Conservation (phyloP, 2,329 filamentous ascomycete genomes). For the Stachybotrys echinatus region DNA sequence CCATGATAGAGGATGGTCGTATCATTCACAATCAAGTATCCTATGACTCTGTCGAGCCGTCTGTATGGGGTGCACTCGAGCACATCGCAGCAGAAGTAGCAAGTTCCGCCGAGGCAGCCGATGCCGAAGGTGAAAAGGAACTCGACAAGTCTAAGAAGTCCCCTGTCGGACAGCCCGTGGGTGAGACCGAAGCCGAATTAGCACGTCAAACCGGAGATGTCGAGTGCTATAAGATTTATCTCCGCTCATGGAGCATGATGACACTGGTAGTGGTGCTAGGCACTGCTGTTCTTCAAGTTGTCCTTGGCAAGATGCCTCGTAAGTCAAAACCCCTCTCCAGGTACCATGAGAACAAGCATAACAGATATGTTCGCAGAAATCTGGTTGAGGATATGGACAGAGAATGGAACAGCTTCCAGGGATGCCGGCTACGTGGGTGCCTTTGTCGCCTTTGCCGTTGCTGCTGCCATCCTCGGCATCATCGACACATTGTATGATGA, state of each 20-base stretch:
- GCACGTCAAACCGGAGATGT: slow-evolving; percentile 20
- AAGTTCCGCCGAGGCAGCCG: not conserved
- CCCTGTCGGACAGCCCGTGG: not conserved
- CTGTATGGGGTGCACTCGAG: slow-evolving; percentile 11
- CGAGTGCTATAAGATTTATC: slow-evolving; percentile 21
- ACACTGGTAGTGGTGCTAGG: slow-evolving; percentile 11
- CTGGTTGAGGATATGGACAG: slow-evolving; percentile 20
- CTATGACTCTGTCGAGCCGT: slow-evolving; percentile 11
- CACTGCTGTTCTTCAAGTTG: slow-evolving; percentile 7
- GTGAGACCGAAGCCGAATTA: slow-evolving; percentile 12
- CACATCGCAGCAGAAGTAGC: not conserved
- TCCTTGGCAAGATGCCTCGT: slow-evolving; percentile 17
- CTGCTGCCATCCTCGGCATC: slow-evolving; percentile 8
- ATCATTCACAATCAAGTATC: slow-evolving; percentile 16
- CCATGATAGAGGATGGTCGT: slow-evolving; percentile 14
- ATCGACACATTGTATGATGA: slow-evolving; percentile 5
- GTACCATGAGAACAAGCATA: accelerated
- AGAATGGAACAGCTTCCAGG: slow-evolving; percentile 12
- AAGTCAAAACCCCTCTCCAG: too few species aligned
- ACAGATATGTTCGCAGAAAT: slow-evolving; percentile 10
- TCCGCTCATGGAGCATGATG: slow-evolving; percentile 16
- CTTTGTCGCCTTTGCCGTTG: slow-evolving; percentile 14
- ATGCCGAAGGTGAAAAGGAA: not conserved
- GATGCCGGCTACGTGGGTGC: slow-evolving; percentile 14
- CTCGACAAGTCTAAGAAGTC: not conserved